Percentiles rank a stretch among this genome's conserved stretches.
phyloP scores from a whole-genome alignment of 192 early-diverging fungal genomes.

The Thamnidium elegans region DNA sequence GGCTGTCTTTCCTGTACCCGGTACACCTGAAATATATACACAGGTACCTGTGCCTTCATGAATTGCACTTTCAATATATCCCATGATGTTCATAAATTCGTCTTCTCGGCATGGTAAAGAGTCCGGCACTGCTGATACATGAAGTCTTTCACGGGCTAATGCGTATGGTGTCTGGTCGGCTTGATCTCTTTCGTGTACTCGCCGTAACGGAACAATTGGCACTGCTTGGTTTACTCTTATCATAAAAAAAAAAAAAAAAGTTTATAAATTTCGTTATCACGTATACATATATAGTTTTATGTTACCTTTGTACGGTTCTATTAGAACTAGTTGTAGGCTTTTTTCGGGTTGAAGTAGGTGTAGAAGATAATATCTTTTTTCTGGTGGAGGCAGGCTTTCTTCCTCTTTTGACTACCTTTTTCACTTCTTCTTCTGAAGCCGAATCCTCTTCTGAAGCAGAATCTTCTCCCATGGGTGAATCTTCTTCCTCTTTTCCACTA shows the following conservation, averaged over 20 bases:
- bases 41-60: slow-evolving; percentile 81
- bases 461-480: neutral
- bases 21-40: slow-evolving; percentile 93
- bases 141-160: slow-evolving; percentile 71
- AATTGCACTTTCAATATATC: slow-evolving; percentile 72
- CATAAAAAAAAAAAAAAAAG: too few relatives aligned
- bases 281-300: neutral
- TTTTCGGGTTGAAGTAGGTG: neutral
- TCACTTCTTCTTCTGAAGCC: too few relatives aligned
- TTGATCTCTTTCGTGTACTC: neutral
- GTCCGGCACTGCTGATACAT: slow-evolving; percentile 87
- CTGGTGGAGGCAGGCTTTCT: too few relatives aligned
- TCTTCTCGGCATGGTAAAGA: slow-evolving; percentile 90
- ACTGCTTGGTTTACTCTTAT: slow-evolving; percentile 14
- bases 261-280: too few relatives aligned
- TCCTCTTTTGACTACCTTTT: neutral
- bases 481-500: neutral
- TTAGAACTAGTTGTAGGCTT: neutral
- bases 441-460: neutral
- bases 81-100: slow-evolving; percentile 83
- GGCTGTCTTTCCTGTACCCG: slow-evolving; percentile 97
- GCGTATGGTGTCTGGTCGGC: slow-evolving; percentile 48
- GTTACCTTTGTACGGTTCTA: slow-evolving; percentile 3
- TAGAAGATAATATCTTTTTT: neutral
- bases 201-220: slow-evolving; percentile 1